Base-by-base conservation (phyloP, 2,329 filamentous ascomycete genomes). In the Didymella arachidicola region DNA sequence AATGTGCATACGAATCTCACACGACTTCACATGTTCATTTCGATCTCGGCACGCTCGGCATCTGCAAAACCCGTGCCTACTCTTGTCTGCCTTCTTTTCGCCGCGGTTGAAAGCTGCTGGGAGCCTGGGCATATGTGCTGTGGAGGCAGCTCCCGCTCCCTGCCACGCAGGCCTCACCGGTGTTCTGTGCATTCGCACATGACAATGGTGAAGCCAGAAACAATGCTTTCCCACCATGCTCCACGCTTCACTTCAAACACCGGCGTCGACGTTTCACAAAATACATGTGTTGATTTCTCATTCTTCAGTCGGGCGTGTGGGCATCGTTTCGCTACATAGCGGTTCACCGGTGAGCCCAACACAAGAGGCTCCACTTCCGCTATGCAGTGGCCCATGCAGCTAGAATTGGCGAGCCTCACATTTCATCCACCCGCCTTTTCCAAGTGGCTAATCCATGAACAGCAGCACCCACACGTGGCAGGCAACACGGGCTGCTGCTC, bases 391-490 rank as follows among this genome's bases (percentile, higher is more conserved):
- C 10, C 38, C 38, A 41, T 41, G 38, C 38, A 41, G 38, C 38
- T 41, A 41, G 22, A 34, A 22, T 16, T 27, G 34, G 47, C 36
- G 50, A 55, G 52, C 52, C 44, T 55, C 52, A 32, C 45, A 32
- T 12, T 22, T 36, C 18, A 25, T 38, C 44, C 47, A 19, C 22
- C 52, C 34, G 43, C 12, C 32, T 10, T 32, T 14, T 39, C 34
- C 51, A 47, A 47, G 51, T 55, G 52, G 52, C 39, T 30, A 30
- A 25, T 41, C 53, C 42, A 43, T 43, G 34, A 44, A 36, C 41
- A 51, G 27, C 38, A 16, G 44, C 53, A 41, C n/a, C 55, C 58
- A 67, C 63, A 67, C 65, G 65, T 67, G 65, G 61, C 64, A 62
- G 11, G 49, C 49, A 39, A 19, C 34, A n/a, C 43, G 19, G 22